Percentiles rank a stretch among this genome's conserved stretches.
These are phyloP conservation scores for Fusarium marasasianum DNA, from an alignment of 2,329 filamentous ascomycete species.

Conservation along the genomic window DNA sequence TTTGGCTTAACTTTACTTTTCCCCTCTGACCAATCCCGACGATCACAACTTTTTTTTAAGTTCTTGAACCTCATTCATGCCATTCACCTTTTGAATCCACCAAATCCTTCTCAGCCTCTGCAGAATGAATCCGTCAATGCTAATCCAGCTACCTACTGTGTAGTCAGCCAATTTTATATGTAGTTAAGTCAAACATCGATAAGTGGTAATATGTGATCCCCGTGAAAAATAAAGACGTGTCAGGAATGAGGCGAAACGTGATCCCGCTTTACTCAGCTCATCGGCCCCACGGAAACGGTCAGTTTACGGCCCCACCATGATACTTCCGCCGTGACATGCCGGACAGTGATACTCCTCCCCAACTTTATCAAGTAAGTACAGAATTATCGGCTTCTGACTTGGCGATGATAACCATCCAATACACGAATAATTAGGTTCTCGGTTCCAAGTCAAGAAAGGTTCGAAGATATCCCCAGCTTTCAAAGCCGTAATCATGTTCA, in stretches of 20 bases:
- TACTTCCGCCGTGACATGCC: not conserved
- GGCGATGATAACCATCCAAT: not conserved
- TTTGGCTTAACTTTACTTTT: not conserved
- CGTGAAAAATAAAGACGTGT: not conserved
- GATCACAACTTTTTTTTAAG: not conserved
- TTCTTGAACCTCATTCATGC: not conserved
- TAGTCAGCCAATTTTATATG: no score
- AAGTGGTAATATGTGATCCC: not conserved
- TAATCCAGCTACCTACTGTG: no score
- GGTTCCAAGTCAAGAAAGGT: not conserved
- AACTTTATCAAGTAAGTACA: no score
- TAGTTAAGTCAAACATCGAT: not conserved
- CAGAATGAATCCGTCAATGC: no score
- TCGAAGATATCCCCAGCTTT: not conserved
- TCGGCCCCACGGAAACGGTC: conserved; percentile 7
- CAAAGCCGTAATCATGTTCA: not conserved
- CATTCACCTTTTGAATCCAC: not conserved
- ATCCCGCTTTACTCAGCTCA: conserved; percentile 5
- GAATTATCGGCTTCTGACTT: not conserved
- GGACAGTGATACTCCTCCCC: not conserved
- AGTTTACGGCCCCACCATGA: conserved; percentile 8
- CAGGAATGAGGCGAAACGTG: conserved; percentile 19
- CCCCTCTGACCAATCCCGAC: not conserved
- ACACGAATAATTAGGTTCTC: not conserved
- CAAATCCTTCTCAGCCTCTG: not conserved